Evolutionary conservation across 768 basidiomycete species (phyloP), one percentile per base, ranked within the genome.

Genomic region (Collybia sordida): DNA sequence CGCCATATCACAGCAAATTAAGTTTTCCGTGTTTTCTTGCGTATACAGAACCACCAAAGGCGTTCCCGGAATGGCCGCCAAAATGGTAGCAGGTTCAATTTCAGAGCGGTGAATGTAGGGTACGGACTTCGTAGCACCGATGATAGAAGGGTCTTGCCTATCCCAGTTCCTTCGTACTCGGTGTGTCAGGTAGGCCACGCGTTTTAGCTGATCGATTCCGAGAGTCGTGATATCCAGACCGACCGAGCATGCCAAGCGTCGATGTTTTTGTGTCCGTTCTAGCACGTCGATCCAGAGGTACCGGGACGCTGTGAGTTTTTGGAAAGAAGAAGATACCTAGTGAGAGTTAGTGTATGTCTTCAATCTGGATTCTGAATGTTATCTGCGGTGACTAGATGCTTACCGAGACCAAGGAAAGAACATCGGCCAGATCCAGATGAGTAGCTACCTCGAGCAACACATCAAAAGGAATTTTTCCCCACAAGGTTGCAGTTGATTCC

Each of bases 41-140:
- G 34, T 34, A 19, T 50, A 42, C 3, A 58, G 31, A 25, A 58
- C 18, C 8, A 50, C 43, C 19, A 55, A 17, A 1, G 53, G 42
- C 17, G 57, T 55, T 17, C 42, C 57, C 17, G 53, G 57, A 34
- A 58, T 50, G 40, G 41, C 51, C 37, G 49, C 40, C 22, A 58
- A 19, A n/a, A 52, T 58, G 24, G 25, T 15, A 19, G 41, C 28
- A 21, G 37, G 34, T 17, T 44, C 41, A 3, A 19, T 6, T 19
- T 45, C 47, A 31, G 36, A 28, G 9, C 11, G 14, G 15, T 17
- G 17, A 14, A 24, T 31, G 19, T 31, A 53, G 1, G 25, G 27
- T 17, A 49, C 42, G 22, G 51, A 38, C 39, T 40, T 58, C 2
- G 55, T 41, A n/a, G 53, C 42, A 2, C 50, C 27, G 8, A 34